Evolutionary conservation across 1,284 basidiomycete genomes (phyloP).

Genomic region (Cystobasidiaceae sp.): DNA sequence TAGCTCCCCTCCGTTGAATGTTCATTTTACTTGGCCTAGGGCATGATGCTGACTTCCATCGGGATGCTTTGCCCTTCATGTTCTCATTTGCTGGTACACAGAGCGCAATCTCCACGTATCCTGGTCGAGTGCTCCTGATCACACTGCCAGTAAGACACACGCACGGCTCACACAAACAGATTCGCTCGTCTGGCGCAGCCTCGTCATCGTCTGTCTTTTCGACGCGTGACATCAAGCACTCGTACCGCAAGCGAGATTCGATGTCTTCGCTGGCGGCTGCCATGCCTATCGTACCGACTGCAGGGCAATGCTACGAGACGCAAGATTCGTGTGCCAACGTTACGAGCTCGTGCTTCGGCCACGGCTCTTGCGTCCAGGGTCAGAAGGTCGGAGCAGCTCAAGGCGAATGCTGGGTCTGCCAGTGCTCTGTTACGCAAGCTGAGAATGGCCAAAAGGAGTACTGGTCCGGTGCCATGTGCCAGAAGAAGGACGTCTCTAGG

Average conservation of each 20-base stretch:
- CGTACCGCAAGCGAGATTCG: not conserved
- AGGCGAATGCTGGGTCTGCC: conserved; percentile 67
- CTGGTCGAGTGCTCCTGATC: conserved; percentile 3
- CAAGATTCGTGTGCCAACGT: conserved; percentile 57
- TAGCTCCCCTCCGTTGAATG: no score
- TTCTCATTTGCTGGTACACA: no score
- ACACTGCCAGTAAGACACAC: not conserved
- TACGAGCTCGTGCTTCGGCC: conserved; percentile 63
- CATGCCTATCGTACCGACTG: conserved; percentile 55
- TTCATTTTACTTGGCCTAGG: no score
- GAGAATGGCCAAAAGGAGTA: conserved; percentile 53
- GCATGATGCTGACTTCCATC: no score
- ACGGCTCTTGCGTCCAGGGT: conserved; percentile 57
- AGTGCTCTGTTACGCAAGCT: conserved; percentile 56
- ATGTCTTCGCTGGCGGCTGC: not conserved
- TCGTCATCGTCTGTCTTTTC: not conserved
- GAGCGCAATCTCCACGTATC: not conserved
- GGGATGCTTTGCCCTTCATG: no score
- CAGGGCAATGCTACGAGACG: conserved; percentile 58
- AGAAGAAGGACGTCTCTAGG: conserved; percentile 71
- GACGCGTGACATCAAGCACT: not conserved
- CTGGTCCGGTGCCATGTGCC: conserved; percentile 68
- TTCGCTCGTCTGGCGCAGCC: not conserved
- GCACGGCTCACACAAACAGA: not conserved
- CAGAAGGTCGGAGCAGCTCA: conserved; percentile 52